Evolutionary conservation across 139 green algal genomes (phyloP).

Genomic region (Asterochloris erici): DNA sequence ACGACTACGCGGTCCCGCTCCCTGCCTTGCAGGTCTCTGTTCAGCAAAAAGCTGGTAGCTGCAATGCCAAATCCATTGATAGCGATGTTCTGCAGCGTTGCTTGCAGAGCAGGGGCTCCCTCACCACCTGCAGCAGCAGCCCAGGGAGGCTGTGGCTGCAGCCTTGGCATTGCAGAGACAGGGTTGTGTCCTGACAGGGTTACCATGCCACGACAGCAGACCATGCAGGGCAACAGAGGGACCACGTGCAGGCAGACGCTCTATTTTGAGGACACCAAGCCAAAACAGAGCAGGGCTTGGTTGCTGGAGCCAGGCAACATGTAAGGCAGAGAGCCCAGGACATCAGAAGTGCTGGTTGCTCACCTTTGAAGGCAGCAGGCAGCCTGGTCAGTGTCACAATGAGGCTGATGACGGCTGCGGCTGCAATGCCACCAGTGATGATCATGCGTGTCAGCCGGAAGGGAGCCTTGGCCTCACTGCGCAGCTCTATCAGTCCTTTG

Average conservation of each 20-base stretch:
- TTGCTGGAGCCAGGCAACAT: too few relatives aligned
- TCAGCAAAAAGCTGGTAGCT: slow-evolving; percentile 67
- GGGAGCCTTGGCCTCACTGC: slow-evolving; percentile 58
- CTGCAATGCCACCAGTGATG: slow-evolving; percentile 66
- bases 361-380: slow-evolving; percentile 54
- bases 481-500: neutral
- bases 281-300: too few relatives aligned
- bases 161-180: too few relatives aligned
- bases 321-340: too few relatives aligned
- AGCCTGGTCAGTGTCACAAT: slow-evolving; percentile 72
- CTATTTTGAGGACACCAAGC: too few relatives aligned
- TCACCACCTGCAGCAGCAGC: slow-evolving; percentile 39
- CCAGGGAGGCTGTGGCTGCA: too few relatives aligned
- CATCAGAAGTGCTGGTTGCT: too few relatives aligned
- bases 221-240: too few relatives aligned
- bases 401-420: slow-evolving; percentile 70
- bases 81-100: slow-evolving; percentile 77
- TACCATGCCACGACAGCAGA: too few relatives aligned
- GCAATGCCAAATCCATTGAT: slow-evolving; percentile 71
- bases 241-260: too few relatives aligned
- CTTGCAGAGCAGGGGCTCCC: slow-evolving; percentile 66
- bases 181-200: too few relatives aligned
- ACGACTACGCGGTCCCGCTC: slow-evolving; percentile 49
- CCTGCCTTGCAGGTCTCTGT: slow-evolving; percentile 55
- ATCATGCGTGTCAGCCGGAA: slow-evolving; percentile 80